These are phyloP conservation scores for Malus sylvestris DNA, from an alignment of 306 rosid genomes.

Conservation along the genomic window DNA sequence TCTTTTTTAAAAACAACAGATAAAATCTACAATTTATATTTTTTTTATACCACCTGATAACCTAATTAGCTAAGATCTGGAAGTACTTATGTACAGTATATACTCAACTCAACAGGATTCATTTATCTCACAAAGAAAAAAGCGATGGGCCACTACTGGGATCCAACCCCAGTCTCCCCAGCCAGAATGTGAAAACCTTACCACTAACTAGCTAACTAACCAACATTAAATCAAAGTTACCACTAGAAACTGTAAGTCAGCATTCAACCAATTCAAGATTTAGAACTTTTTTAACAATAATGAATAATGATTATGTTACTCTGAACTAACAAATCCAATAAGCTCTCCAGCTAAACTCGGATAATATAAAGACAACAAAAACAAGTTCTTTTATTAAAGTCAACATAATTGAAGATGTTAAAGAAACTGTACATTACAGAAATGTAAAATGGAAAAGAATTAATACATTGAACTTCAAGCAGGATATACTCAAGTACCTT, in stretches of 20 bases:
- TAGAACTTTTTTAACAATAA: not conserved
- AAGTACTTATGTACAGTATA: not conserved
- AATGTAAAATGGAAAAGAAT: not conserved
- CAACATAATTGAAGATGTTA: not conserved
- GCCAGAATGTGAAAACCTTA: not conserved
- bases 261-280: not conserved
- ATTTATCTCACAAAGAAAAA: not conserved
- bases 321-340: not conserved
- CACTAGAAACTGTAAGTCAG: not conserved
- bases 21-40: not conserved
- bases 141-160: not conserved
- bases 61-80: not conserved
- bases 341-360: not conserved
- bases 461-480: not conserved
- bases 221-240: not conserved
- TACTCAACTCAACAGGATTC: not conserved
- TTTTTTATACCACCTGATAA: not conserved
- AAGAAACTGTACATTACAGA: not conserved
- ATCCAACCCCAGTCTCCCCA: not conserved
- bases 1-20: not conserved
- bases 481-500: slow-evolving; percentile 41
- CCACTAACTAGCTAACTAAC: not conserved
- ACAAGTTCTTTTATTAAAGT: not conserved
- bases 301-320: not conserved
- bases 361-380: not conserved